Base-by-base conservation (phyloP, 108 stramenopile species). In the Schizochytrium sp. region DNA sequence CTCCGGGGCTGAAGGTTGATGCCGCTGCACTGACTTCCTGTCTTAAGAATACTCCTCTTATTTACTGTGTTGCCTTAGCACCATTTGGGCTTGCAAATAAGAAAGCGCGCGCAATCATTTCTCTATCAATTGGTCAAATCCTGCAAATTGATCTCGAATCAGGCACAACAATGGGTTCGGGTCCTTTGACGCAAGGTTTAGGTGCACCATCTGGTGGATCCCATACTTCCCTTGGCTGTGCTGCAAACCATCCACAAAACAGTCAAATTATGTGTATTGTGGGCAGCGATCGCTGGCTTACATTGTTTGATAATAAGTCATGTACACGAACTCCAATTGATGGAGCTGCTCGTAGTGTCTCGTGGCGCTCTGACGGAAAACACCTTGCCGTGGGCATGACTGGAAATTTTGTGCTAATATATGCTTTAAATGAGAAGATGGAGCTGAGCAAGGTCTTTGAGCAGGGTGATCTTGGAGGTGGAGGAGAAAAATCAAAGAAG, bases 61-160 rank as follows among this genome's bases (percentile, higher is more conserved):
- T 83, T n/a, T 55, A 49, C 15, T 47, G 15, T 2, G 2, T 83
- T 47, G 19, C 50, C 15, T 10, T 50, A 38, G n/a, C 76, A 7
- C 47, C 47, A 7, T 83, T 38, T 50, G 76, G 76, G 2, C 7
- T 83, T 17, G 76, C 17, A 0, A 55, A 55, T 10, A 83, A 55
- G n/a, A 17, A 55, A 17, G 13, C 45, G 0, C 47, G 53, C 13
- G 76, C 53, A 17, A 53, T 42, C n/a, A 40, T 83, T 53, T 10
- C 50, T n/a, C 47, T 55, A n/a, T 49, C 53, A 55, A 47, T 83
- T 0, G 47, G 50, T 8, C 76, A 83, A 55, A 3, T 83, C 10
- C 76, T 83, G 8, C 50, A 83, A 42, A 42, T 83, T 55, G 76
- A 83, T 42, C 76, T 83, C 53, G 76, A 83, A n/a, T 38, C 15